Evolutionary conservation across 1,139 yeast genomes (phyloP).

Genomic region (Scheffersomyces insectosa): DNA sequence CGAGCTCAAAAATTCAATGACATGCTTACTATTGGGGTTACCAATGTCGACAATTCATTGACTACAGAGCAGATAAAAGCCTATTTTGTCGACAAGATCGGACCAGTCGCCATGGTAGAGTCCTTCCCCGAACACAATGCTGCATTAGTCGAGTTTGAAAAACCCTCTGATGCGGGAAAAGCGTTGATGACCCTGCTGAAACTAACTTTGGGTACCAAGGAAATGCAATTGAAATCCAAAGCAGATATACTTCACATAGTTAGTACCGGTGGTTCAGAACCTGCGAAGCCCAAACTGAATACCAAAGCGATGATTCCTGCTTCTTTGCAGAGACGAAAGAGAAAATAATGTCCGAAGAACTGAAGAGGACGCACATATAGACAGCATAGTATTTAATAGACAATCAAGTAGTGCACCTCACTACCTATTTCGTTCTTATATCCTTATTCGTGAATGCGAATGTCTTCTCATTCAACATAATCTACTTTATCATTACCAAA

Average conservation of each 20-base stretch:
- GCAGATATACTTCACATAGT: slow-evolving; percentile 23
- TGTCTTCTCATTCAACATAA: too few relatives aligned
- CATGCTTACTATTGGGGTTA: slow-evolving; percentile 40
- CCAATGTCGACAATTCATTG: slow-evolving; percentile 48
- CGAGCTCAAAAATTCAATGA: slow-evolving; percentile 21
- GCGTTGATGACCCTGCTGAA: slow-evolving; percentile 56
- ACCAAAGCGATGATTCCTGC: slow-evolving; percentile 20
- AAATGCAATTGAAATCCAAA: slow-evolving; percentile 38
- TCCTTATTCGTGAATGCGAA: too few relatives aligned
- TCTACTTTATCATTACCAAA: too few relatives aligned
- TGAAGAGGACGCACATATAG: too few relatives aligned
- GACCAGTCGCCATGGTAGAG: slow-evolving; percentile 41
- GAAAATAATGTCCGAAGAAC: slow-evolving; percentile 1
- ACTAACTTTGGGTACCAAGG: slow-evolving; percentile 31
- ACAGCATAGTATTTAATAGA: too few relatives aligned
- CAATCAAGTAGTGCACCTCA: too few relatives aligned
- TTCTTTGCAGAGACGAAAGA: slow-evolving; percentile 12
- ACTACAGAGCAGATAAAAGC: slow-evolving; percentile 40
- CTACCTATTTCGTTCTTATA: too few relatives aligned
- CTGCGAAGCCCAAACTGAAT: slow-evolving; percentile 1
- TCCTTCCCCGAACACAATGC: slow-evolving; percentile 50
- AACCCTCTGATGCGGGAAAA: slow-evolving; percentile 53
- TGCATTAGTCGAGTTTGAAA: slow-evolving; percentile 55
- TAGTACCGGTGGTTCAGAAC: neutral
- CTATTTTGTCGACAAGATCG: slow-evolving; percentile 32